Base-by-base conservation (phyloP, 2,329 filamentous ascomycete genomes). In the Ilyonectria mors-panacis region DNA sequence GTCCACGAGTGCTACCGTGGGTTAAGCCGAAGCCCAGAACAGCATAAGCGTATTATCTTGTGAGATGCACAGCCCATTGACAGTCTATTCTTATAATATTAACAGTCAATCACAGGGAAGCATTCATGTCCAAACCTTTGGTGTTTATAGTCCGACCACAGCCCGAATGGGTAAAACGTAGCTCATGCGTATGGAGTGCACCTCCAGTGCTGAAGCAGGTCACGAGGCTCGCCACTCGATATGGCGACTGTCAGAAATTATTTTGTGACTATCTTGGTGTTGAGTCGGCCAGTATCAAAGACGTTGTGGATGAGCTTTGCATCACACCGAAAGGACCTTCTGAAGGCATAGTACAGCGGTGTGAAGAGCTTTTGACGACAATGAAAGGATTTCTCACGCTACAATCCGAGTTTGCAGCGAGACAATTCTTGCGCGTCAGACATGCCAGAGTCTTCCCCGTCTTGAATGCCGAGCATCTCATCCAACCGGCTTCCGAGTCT, bases 131-230 rank as follows among this genome's bases (percentile, higher is more conserved):
- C 3, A 51, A 59, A 7, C 63, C 56, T 21, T n/a, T 65, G 3
- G 63, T 65, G 8, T 65, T 65, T 10, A 35, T 65, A 28, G 19
- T 37, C 19, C 33, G 55, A 17, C 65, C 65, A 6, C 23, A 53
- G 7, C 60, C 59, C 12, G 23, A n/a, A 8, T 67, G 65, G 65
- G 21, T 60, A 1, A 33, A 23, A 6, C 60, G 59, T 7, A 30
- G 28, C 9, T 26, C 50, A 6, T 67, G 61, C 30, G 65, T 67
- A 7, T 67, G 65, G 61, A 65, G 15, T 48, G 65, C 65, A 28
- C 65, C 65, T 23, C 15, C 35, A 17, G 12, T 19, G 8, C 33
- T 67, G 26, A 59, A 61, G 19, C 55, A 44, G 8, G 60, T 61
- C 2, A 61, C 33, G 15, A 64, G 28, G 21, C 65, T 67, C n/a